These are phyloP conservation scores for Claviceps pusilla DNA, from an alignment of 2,329 filamentous ascomycete genomes.

Conservation along the genomic window DNA sequence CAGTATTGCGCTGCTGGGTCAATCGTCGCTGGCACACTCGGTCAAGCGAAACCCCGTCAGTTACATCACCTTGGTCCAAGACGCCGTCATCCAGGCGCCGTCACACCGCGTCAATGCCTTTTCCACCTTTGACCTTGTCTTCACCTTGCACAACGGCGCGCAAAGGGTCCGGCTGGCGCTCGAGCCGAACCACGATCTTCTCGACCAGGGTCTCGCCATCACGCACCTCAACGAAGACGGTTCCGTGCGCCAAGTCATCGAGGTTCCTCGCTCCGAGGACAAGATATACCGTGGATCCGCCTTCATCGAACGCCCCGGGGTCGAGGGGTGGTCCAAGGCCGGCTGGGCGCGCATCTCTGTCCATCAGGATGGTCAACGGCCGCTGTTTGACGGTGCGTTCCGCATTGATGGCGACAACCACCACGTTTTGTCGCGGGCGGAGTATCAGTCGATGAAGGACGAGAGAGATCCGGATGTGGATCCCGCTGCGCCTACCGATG, in stretches of 20 bases:
- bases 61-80: slow-evolving; percentile 57
- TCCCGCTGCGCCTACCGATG: slow-evolving; percentile 42
- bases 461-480: slow-evolving; percentile 53
- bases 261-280: slow-evolving; percentile 57
- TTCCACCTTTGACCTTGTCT: slow-evolving; percentile 73
- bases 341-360: slow-evolving; percentile 81
- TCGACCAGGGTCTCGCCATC: slow-evolving; percentile 61
- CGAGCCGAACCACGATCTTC: slow-evolving; percentile 81
- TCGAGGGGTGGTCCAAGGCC: slow-evolving; percentile 56
- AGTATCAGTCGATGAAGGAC: slow-evolving; percentile 60
- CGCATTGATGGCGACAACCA: slow-evolving; percentile 68
- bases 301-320: slow-evolving; percentile 48
- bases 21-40: slow-evolving; percentile 41
- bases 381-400: slow-evolving; percentile 84
- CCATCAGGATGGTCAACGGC: slow-evolving; percentile 56
- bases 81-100: slow-evolving; percentile 62
- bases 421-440: slow-evolving; percentile 63
- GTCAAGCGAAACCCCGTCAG: slow-evolving; percentile 61
- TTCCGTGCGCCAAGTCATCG: slow-evolving; percentile 47
- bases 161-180: slow-evolving; percentile 65
- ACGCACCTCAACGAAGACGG: slow-evolving; percentile 61
- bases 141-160: slow-evolving; percentile 51
- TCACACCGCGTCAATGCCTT: slow-evolving; percentile 65
- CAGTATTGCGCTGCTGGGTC: slow-evolving; percentile 11
- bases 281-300: slow-evolving; percentile 72